Base-by-base conservation (phyloP, 371 early-diverging fungal genomes). In the Pancytospora philotis region DNA sequence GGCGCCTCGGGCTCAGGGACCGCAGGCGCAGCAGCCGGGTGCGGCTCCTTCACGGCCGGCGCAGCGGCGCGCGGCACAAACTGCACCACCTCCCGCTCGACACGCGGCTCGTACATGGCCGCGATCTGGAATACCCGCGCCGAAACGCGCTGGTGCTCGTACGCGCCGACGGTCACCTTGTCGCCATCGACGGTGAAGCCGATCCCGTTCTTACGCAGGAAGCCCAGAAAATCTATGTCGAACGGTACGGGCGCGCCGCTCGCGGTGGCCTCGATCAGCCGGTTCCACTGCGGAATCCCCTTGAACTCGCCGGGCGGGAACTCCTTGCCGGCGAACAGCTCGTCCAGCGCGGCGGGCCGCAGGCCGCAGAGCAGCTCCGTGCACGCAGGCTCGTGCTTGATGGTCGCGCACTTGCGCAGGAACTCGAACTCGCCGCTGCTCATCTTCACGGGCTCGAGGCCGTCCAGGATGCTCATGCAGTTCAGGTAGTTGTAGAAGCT, bases 181-280 rank as follows among this genome's bases (percentile, higher is more conserved):
- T 30, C 41, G 10, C 27, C 52, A 13, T 69, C 52, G 8, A 4
- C 13, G 35, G 22, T n/a, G 57, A 49, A 75, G 32, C 13, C 1
- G 38, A 75, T 6, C 45, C 60, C 53, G 50, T 70, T 66, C 50
- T 49, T 68, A 39, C 50, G 57, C 41, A 74, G 37, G 58, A 74
- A 69, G 28, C 8, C 31, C 22, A 67, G 32, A 32, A 67, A 34
- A 36, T 41, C 38, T 10, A 61, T 30, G 25, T 58, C 35, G 35
- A 37, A 51, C 19, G 32, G 22, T 60, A 39, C n/a, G 2, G 1
- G 3, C 19, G 45, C 36, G 22, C 51, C 27, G 0, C 32, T 48
- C 19, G 37, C 30, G 10, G 49, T 35, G 37, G 41, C n/a, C 8
- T 61, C 49, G n/a, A 61, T 28, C 50, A 57, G 51, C n/a, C 36